Conservation (phyloP, 768 basidiomycete genomes). For the Leccinum obscurum region DNA sequence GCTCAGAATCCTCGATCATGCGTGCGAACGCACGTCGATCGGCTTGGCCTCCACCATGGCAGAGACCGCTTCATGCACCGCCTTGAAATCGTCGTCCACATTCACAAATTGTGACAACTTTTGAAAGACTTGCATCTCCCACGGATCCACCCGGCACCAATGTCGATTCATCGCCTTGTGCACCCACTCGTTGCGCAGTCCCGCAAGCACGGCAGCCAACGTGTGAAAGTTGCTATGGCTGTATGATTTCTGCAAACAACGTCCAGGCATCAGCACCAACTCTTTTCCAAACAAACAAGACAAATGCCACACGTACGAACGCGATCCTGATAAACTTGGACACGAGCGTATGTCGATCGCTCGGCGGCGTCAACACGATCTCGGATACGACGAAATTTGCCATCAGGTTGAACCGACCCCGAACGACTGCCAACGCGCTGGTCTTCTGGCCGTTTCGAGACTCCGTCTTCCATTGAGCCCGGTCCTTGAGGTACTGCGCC, state of each 20-base stretch:
- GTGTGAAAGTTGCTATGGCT: slow-evolving; percentile 74
- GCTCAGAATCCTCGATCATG: slow-evolving; percentile 50
- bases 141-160: slow-evolving; percentile 61
- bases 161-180: slow-evolving; percentile 55
- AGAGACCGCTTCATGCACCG: slow-evolving; percentile 65
- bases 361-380: slow-evolving; percentile 70
- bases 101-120: no score
- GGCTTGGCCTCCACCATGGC: slow-evolving; percentile 68
- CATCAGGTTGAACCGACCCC: slow-evolving; percentile 83
- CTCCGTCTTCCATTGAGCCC: slow-evolving; percentile 69
- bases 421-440: slow-evolving; percentile 68
- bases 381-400: slow-evolving; percentile 81
- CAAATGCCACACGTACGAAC: slow-evolving; percentile 52
- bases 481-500: slow-evolving; percentile 77
- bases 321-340: slow-evolving; percentile 85
- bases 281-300: background rate
- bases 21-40: slow-evolving; percentile 41
- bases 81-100: slow-evolving; percentile 64
- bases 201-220: slow-evolving; percentile 76
- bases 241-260: slow-evolving; percentile 68
- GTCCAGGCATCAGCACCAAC: background rate
- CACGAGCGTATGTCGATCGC: slow-evolving; percentile 63
- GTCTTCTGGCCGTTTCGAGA: slow-evolving; percentile 58
- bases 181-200: slow-evolving; percentile 70
- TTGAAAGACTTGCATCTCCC: no score